Percentiles rank a stretch among this genome's conserved stretches.
phyloP scores from a whole-genome alignment of 441 rosid species.

The Biscutella laevigata region DNA sequence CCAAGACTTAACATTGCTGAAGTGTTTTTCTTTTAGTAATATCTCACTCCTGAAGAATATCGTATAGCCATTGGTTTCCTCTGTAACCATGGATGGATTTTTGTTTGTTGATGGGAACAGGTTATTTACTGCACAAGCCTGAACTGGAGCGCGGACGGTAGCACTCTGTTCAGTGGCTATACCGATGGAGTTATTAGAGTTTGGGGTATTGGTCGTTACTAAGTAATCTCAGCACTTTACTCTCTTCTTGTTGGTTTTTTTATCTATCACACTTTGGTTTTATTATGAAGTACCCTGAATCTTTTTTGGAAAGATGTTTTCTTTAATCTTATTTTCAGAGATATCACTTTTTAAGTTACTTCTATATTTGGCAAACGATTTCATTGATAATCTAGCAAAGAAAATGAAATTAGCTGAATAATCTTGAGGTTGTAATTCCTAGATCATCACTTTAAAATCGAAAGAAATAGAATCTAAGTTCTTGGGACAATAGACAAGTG shows the following conservation, averaged over 20 bases:
- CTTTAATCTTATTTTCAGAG: neutral
- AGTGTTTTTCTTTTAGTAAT: too few species aligned
- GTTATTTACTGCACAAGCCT: conserved; percentile 83
- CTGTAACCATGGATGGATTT: neutral
- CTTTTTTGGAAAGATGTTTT: conserved; percentile 18
- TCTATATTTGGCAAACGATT: neutral
- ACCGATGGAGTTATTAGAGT: conserved; percentile 95
- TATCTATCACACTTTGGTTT: too few species aligned
- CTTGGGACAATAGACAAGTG: too few species aligned
- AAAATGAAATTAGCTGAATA: neutral
- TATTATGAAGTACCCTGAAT: conserved; percentile 9
- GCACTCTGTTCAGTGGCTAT: conserved; percentile 90
- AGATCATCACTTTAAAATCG: neutral
- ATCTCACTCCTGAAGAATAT: neutral
- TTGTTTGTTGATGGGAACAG: conserved; percentile 28
- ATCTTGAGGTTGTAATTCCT: neutral
- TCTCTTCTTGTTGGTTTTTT: neutral
- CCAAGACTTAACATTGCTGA: too few species aligned
- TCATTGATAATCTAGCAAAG: neutral
- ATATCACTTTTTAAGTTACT: neutral
- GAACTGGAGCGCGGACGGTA: conserved; percentile 94
- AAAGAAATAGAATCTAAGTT: too few species aligned
- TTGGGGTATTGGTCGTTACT: conserved; percentile 93
- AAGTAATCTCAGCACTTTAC: conserved; percentile 15
- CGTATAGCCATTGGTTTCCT: neutral